A percentile compares a stretch with the other conserved stretches of the same genome.
phyloP scores from a whole-genome alignment of 2,329 filamentous ascomycete genomes.

The Penicillium hesseltinei region DNA sequence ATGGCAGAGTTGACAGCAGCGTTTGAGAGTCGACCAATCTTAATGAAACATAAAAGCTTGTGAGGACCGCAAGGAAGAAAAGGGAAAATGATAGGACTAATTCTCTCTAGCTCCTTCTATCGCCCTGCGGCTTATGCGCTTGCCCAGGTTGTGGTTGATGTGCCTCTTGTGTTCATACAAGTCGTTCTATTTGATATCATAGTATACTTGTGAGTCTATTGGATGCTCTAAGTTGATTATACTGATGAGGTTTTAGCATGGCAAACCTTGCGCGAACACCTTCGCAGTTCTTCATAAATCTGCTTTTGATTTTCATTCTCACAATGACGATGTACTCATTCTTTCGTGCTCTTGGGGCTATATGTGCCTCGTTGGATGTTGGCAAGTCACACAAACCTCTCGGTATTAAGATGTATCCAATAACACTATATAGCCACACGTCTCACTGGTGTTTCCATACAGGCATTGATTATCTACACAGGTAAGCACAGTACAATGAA shows the following conservation, averaged over 20 bases:
- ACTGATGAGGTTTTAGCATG: conserved; percentile 42
- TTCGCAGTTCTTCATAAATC: conserved; percentile 62
- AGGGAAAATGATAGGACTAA: conserved; percentile 7
- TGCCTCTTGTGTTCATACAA: conserved; percentile 58
- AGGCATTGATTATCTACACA: conserved; percentile 59
- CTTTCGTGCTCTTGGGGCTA: conserved; percentile 51
- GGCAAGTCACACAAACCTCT: conserved; percentile 30
- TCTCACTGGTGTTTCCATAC: conserved; percentile 50
- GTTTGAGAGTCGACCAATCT: conserved; percentile 62
- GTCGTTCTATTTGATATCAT: conserved; percentile 59
- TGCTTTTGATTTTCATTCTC: conserved; percentile 54
- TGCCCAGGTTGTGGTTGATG: conserved; percentile 57
- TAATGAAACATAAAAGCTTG: conserved; percentile 70
- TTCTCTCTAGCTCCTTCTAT: conserved; percentile 56
- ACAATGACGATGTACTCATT: conserved; percentile 58
- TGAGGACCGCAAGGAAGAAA: conserved; percentile 20
- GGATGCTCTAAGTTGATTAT: not conserved
- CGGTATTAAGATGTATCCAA: not conserved
- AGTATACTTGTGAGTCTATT: conserved; percentile 54
- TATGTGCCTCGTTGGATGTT: conserved; percentile 51
- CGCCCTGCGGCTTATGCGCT: conserved; percentile 60
- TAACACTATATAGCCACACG: conserved; percentile 38
- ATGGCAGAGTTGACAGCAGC: conserved; percentile 60
- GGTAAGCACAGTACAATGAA: conserved; percentile 18
- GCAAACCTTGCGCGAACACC: conserved; percentile 54